Base-by-base conservation (phyloP, 2,329 filamentous ascomycete species). In the Sordariomycetes sp. region DNA sequence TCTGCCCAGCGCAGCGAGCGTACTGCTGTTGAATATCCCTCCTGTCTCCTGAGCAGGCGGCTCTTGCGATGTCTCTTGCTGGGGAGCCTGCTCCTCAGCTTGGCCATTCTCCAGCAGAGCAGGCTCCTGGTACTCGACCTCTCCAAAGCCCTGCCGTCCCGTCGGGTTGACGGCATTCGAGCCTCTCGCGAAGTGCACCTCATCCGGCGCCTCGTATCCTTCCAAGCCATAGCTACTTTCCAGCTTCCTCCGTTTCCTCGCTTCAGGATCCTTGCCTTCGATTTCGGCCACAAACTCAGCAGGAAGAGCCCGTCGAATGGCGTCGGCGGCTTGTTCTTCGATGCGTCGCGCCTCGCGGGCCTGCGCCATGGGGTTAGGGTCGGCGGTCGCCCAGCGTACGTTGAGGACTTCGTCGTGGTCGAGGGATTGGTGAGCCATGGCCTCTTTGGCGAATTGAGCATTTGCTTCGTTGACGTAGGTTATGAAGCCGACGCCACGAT, bases 271-370 rank as follows among this genome's bases (percentile, higher is more conserved):
- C 33, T 85, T 76, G 12, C 92, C 92, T 56, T 98, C 92, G 31
- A 98, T 80, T 64, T 98, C 87, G 0, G 87, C 86, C 0, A 98
- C 80, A 44, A 92, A 96, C 19, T 87, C 86, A 1, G 82, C 86
- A 0, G 92, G 92, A 5, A 98, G 64, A 0, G 92, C 90, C 43
- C 83, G 72, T 14, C 92, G 70, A 37, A 98, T 86, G 2, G 92
- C 93, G 49, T 95, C 92, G 0, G 92, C 92, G 3, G 92, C 92
- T 56, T 98, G 92, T 53, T 98, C 92, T 54, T 98, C 92, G 39
- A 98, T 82, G 26, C 82, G 72, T 25, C 82, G 72, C 3, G 83
- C 90, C 59, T 98, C 92, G 39, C 93, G 74, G 43, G 93, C 93
- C 56, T 94, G 86, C 3, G 90, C 87, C 66, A 92, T 80, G 0